Conservation (phyloP, 805 yeast species). For the Lipomyces anomalus region DNA sequence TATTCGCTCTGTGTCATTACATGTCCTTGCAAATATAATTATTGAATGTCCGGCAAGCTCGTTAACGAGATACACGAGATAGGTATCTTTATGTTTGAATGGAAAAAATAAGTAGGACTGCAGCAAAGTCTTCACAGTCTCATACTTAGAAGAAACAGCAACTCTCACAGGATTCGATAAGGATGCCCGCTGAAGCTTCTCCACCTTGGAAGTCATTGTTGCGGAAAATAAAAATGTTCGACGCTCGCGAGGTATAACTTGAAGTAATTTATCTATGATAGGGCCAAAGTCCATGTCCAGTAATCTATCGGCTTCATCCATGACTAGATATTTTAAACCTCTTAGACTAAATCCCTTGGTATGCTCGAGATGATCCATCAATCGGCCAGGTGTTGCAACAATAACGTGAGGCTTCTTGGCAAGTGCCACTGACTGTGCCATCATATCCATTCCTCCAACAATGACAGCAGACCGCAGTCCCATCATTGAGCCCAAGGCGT, state of each 20-base stretch:
- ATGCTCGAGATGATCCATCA: conserved; percentile 89
- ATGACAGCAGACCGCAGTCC: conserved; percentile 85
- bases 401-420: conserved; percentile 91
- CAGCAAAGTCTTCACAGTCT: conserved; percentile 89
- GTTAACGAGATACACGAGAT: conserved; percentile 71
- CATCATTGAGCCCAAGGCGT: conserved; percentile 86
- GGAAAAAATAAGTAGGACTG: conserved; percentile 89
- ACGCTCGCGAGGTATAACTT: conserved; percentile 71
- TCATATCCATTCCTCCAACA: conserved; percentile 98
- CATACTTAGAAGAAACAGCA: conserved; percentile 80
- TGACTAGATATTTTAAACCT: conserved; percentile 79
- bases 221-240: conserved; percentile 88
- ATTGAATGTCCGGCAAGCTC: conserved; percentile 80
- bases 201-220: conserved; percentile 95
- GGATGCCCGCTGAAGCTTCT: conserved; percentile 90
- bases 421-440: conserved; percentile 93
- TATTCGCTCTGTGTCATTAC: conserved; percentile 90
- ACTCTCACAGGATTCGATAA: conserved; percentile 82
- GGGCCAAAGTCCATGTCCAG: conserved; percentile 97
- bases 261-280: conserved; percentile 77
- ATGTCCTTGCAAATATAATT: conserved; percentile 87
- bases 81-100: conserved; percentile 87
- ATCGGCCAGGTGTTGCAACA: conserved; percentile 88
- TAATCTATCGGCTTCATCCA: conserved; percentile 99
- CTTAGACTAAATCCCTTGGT: conserved; percentile 88